Evolutionary conservation across 495 filamentous ascomycete genomes (phyloP), one percentile per base, ranked within the genome.

Genomic region (Penicillium longicatenatum): DNA sequence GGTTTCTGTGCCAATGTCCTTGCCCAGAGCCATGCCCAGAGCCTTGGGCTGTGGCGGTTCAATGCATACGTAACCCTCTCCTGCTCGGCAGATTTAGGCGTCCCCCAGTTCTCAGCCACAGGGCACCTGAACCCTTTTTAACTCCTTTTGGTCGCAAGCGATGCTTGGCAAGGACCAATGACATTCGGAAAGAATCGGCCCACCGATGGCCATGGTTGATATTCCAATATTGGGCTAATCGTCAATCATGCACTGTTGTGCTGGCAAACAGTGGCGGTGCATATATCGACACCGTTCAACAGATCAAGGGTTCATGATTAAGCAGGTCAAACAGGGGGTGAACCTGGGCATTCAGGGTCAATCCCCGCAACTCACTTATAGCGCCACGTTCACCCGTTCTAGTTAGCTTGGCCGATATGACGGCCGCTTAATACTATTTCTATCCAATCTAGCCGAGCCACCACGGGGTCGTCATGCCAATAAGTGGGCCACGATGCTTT

Each of bases 121-220:
- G n/a, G 22, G 43, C 12, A 21, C 9, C 43, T 46, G 43, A 46
- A 39, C 37, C 43, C 43, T 24, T 46, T 46, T 46, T 24, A 46
- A 24, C 43, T 26, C 1, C 6, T 24, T 46, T 11, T 24, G 20
- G 20, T 46, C 20, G 6, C 22, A 21, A 44, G n/a, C 41, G 41
- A 44, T 44, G 43, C 43, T 46, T 46, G 43, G 20, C 43, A 24
- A 46, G 12, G 20, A 24, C 8, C 20, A 24, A 46, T 12, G 1
- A 9, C 43, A 44, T 6, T 9, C 1, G 1, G 41, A 9, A 3
- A 10, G 20, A 22, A 46, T 11, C 12, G 21, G 2, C 9, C 10
- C 43, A 39, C 37, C 14, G 37, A n/a, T 46, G 20, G 43, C 10
- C 20, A 24, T 24, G 41, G 9, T 39, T 39, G 16, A n/a, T 39